A percentile compares a stretch with the other conserved stretches of the same genome.
Conservation (phyloP, 2,329 filamentous ascomycete genomes). For the Aspergillus tamarii region DNA sequence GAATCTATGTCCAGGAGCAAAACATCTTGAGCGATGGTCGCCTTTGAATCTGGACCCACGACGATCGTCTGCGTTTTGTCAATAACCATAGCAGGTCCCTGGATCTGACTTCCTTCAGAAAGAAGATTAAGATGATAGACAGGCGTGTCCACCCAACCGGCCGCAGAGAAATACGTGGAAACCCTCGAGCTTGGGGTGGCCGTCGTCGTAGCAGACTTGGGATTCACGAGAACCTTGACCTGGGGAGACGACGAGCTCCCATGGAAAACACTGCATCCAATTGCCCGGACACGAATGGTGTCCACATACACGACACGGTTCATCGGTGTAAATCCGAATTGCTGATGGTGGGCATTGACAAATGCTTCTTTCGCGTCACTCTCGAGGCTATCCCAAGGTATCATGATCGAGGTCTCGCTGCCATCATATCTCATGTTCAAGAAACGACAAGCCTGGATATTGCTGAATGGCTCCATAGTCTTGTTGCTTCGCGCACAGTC, state of each 20-base stretch:
- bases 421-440: conserved; percentile 48
- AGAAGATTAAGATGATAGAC: conserved; percentile 41
- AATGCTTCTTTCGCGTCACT: conserved; percentile 25
- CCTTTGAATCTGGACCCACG: conserved; percentile 78
- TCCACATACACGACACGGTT: too few relatives aligned
- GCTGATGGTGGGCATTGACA: conserved; percentile 32
- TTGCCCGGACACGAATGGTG: too few relatives aligned
- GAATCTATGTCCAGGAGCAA: conserved; percentile 79
- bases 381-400: too few relatives aligned
- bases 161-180: too few relatives aligned
- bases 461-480: too few relatives aligned
- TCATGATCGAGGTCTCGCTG: conserved; percentile 39
- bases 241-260: too few relatives aligned
- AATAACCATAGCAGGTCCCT: conserved; percentile 80
- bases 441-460: conserved; percentile 17
- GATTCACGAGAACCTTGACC: too few relatives aligned
- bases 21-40: conserved; percentile 79
- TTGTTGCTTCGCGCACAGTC: too few relatives aligned
- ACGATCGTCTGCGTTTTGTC: conserved; percentile 80
- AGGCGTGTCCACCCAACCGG: conserved; percentile 29
- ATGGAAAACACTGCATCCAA: too few relatives aligned
- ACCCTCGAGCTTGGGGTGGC: too few relatives aligned
- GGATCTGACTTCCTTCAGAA: conserved; percentile 34
- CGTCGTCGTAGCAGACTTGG: too few relatives aligned
- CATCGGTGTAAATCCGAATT: too few relatives aligned